These are phyloP conservation scores for Thermomucor indicae-seudaticae DNA, from an alignment of 371 early-diverging fungal genomes.

Conservation along the genomic window DNA sequence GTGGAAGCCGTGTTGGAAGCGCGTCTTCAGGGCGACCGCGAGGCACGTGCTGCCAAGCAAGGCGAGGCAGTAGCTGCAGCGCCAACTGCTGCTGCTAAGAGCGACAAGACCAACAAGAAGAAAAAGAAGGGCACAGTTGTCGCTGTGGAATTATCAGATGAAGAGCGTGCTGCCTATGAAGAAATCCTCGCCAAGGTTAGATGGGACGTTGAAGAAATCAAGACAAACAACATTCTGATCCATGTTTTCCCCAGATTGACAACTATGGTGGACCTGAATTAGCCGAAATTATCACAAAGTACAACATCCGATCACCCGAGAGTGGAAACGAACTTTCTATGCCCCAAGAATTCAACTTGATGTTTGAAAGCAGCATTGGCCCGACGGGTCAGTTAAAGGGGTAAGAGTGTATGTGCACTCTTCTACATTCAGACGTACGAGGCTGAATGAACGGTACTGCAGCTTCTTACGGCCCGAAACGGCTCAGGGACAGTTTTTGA, in stretches of 20 bases:
- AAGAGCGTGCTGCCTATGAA: conserved; percentile 69
- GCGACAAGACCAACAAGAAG: conserved; percentile 68
- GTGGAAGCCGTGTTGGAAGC: conserved; percentile 92
- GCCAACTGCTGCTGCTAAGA: conserved; percentile 33
- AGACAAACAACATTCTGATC: neutral
- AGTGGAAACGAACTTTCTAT: conserved; percentile 89
- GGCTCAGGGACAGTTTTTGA: conserved; percentile 99
- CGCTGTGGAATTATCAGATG: conserved; percentile 66
- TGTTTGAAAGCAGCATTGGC: conserved; percentile 99
- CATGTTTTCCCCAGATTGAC: conserved; percentile 64
- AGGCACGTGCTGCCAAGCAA: conserved; percentile 61
- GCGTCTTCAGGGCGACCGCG: conserved; percentile 79
- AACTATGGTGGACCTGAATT: conserved; percentile 90
- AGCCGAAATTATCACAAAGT: conserved; percentile 81
- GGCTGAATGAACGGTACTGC: neutral
- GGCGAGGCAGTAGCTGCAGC: conserved; percentile 30
- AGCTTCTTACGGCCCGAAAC: conserved; percentile 99
- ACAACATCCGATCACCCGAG: conserved; percentile 90
- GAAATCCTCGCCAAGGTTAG: conserved; percentile 81
- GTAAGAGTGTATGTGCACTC: conserved; percentile 20
- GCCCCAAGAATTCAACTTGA: conserved; percentile 97
- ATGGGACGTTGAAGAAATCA: neutral
- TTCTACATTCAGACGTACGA: neutral
- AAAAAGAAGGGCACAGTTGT: conserved; percentile 67
- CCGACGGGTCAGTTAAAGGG: conserved; percentile 96